Evolutionary conservation across 1,284 basidiomycete species (phyloP), one percentile per base, ranked within the genome.

Genomic region (Fomitopsis betulina): DNA sequence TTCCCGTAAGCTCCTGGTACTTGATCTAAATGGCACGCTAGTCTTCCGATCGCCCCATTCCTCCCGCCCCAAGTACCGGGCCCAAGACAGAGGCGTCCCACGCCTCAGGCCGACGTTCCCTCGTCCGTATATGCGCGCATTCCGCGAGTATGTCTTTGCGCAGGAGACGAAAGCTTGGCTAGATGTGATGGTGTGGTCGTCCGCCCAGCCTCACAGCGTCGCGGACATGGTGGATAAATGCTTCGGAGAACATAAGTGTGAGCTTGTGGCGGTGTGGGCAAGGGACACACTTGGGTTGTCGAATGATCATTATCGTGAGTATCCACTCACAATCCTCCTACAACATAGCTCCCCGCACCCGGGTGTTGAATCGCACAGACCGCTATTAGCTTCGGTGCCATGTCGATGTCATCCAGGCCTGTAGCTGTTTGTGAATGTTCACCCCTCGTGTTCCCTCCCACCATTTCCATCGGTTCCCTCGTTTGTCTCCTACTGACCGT

Each of bases 111-210:
- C 74, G 1, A 79, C 84, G 0, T 74, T 79, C 57, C 81, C 80
- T 15, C 76, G 90, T n/a, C 90, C 92, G 0, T 95, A 87, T 68
- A 78, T 93, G 65, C 65, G 73, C 1, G 73, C 85, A 2, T 89
- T 94, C 64, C 68, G 82, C 7, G 72, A 79, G 1, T 94, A 88
- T 66, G 70, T 89, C 4, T 84, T 89, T 58, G 81, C 84, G 54
- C 72, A 76, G 0, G 63, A 74, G 30, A 88, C 85, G 23, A 73
- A 70, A 38, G 63, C 65, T 19, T 89, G 87, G 84, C 79, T 93
- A 30, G 88, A 93, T 60, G 84, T 87, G 5, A 90, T 94, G 84
- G 83, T 95, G 0, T 95, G 93, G 93, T 91, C 88, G 62, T 91
- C 87, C 0, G 93, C 93, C 1, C 87, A 92, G 68, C 87, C 89